These are phyloP conservation scores for Oemleria cerasiformis DNA, from an alignment of 306 rosid species.

Conservation along the genomic window DNA sequence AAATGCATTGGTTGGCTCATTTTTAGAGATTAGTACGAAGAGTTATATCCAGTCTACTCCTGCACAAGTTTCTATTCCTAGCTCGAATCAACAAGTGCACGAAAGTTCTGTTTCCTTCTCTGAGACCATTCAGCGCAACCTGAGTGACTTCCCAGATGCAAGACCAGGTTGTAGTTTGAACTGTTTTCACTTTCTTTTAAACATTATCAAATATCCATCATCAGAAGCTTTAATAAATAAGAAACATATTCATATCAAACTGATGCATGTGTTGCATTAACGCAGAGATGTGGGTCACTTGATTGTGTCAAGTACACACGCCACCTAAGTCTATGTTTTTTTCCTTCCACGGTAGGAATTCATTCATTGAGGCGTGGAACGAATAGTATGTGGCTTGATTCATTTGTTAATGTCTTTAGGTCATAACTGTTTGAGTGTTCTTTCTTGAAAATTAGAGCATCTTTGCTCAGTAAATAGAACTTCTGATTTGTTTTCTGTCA, in stretches of 20 bases:
- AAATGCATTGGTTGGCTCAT: constrained; percentile 72
- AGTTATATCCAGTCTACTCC: constrained; percentile 32
- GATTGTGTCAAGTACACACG: neutral
- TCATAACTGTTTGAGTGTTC: neutral
- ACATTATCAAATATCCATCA: neutral
- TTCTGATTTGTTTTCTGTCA: neutral
- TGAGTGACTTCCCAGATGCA: constrained; percentile 80
- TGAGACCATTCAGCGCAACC: constrained; percentile 39
- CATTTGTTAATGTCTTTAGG: neutral
- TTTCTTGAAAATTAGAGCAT: neutral
- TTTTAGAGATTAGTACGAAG: constrained; percentile 57
- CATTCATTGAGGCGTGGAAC: neutral
- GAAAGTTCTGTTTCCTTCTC: constrained; percentile 33
- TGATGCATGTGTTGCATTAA: neutral
- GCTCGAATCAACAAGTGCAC: constrained; percentile 30
- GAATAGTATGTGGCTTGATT: neutral
- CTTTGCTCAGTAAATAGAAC: neutral
- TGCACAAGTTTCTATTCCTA: constrained; percentile 32
- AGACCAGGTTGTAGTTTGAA: constrained; percentile 58
- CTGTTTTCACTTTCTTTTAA: neutral
- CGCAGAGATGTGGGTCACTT: neutral
- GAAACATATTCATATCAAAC: neutral
- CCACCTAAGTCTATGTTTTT: neutral
- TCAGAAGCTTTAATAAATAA: neutral
- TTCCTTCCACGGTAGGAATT: neutral